phyloP scores from a whole-genome alignment of 176 grass and related monocot species.

The Phoenix dactylifera region DNA sequence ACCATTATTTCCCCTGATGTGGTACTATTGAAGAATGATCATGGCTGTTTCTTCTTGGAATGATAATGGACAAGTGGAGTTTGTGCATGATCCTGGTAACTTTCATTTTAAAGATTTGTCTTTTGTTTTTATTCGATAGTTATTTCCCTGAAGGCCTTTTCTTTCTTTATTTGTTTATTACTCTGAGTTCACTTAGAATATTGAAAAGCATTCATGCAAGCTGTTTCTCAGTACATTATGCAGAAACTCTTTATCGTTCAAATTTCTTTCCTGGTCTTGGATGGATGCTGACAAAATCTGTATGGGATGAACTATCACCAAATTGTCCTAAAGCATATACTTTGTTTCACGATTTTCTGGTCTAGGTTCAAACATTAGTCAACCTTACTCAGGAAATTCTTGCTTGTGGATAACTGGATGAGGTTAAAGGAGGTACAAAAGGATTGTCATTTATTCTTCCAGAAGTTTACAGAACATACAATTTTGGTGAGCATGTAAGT shows the following conservation, averaged over 20 bases:
- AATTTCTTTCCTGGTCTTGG: conserved; percentile 99
- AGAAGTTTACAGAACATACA: conserved; percentile 96
- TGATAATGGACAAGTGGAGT: conserved; percentile 86
- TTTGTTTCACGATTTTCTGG: conserved; percentile 20
- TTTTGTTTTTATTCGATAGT: no score
- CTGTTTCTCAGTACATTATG: conserved; percentile 14
- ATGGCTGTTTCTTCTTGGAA: conserved; percentile 99
- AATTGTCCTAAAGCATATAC: conserved; percentile 99
- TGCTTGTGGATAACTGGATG: conserved; percentile 99
- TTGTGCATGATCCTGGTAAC: conserved; percentile 78
- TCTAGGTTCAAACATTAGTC: no score
- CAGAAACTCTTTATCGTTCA: conserved; percentile 88
- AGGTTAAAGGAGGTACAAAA: conserved; percentile 85
- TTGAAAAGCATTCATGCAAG: conserved; percentile 4
- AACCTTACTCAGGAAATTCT: conserved; percentile 20
- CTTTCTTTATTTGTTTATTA: no score
- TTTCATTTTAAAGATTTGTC: not conserved
- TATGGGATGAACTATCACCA: conserved; percentile 87
- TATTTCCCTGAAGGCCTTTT: no score
- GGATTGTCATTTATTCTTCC: conserved; percentile 73
- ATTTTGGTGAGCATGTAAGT: conserved; percentile 94
- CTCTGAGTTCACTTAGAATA: not conserved
- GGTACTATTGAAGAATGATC: conserved; percentile 46
- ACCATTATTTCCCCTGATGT: conserved; percentile 11
- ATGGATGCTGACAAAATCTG: conserved; percentile 94